Base-by-base conservation (phyloP, 306 rosid species). In the Herpetospermum pedunculosum region DNA sequence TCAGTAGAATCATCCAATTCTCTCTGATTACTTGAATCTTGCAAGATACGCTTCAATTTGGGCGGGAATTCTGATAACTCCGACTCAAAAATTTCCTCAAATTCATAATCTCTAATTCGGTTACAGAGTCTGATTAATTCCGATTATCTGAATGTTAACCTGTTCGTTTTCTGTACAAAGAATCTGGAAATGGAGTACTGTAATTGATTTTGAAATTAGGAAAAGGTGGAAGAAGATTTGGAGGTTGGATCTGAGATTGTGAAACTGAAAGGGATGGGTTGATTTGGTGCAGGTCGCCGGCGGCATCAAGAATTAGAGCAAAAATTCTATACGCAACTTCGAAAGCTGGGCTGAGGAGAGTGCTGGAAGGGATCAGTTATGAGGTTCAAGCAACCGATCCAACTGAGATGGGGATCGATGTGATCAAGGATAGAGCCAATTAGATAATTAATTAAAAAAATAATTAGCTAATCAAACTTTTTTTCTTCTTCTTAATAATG, bases 351-450 rank as follows among this genome's bases (percentile, higher is more conserved):
- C 64, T 95, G 82, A 91, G 99, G 83, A 87, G 95, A 82, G 99
- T 89, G 6, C 67, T 95, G 15, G 99, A 95, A 70, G 99, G 99
- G 48, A 89, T 95, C 73, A 78, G 75, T 88, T 95, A 95, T 72
- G 99, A 91, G 76, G 78, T 95, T 0, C 99, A 95, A 75, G 99
- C 99, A 5, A 95, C 99, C 0, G 97, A 95, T 75, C 99, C 97
- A 46, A 86, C 95, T 1, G 99, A 95, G 87, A 95, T 95, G 99
- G 99, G 95, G 32, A 81, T 95, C 68, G 99, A 91, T 86, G 78
- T 95, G 73, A 87, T 87, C 37, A 78, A 79, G 77, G 89, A 85
- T 77, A 85, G 87, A 60, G 88, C 91, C 53, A 85, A 87, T 73
- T 87, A 77, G 73, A 78, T 26, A 28, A 23, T 65, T 41, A 35